Conservation (phyloP, 2,329 filamentous ascomycete genomes). For the Trichoderma sp. region DNA sequence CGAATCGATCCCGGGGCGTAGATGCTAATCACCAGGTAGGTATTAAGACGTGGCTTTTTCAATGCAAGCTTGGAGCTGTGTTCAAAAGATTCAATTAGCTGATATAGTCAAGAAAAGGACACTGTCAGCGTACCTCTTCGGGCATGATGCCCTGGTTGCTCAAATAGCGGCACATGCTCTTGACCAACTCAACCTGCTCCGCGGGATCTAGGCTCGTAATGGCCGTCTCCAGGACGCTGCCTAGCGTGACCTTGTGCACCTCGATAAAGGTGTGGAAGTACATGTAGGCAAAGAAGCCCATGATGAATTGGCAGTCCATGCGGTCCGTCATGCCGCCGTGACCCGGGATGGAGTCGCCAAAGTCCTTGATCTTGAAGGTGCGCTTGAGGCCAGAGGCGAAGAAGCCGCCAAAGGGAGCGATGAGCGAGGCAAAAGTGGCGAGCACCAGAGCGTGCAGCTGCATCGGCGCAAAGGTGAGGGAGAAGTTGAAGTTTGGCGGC, state of each 20-base stretch:
- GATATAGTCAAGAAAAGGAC: not conserved
- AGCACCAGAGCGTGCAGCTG: conserved; percentile 91
- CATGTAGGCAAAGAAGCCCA: conserved; percentile 98
- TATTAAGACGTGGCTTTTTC: conserved; percentile 33
- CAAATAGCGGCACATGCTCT: conserved; percentile 64
- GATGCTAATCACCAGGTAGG: not conserved
- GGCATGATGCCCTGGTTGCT: conserved; percentile 61
- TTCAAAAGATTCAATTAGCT: not conserved
- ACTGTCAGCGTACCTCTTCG: conserved; percentile 36
- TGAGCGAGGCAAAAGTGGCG: conserved; percentile 91
- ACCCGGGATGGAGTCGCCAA: conserved; percentile 95
- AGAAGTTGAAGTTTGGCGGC: conserved; percentile 60
- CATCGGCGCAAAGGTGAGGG: conserved; percentile 79
- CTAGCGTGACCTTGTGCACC: conserved; percentile 80
- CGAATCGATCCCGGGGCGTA: not conserved
- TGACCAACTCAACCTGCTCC: conserved; percentile 83
- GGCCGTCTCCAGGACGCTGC: conserved; percentile 84
- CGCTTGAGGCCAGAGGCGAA: conserved; percentile 97
- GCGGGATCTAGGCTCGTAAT: conserved; percentile 86
- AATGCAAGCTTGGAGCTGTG: conserved; percentile 36
- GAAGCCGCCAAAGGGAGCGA: conserved; percentile 97
- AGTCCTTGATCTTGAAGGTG: conserved; percentile 99
- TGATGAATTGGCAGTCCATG: conserved; percentile 99
- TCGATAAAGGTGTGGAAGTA: conserved; percentile 99
- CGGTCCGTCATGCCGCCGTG: conserved; percentile 98